These are phyloP conservation scores for Zymoseptoria ardabiliae DNA, from an alignment of 2,329 filamentous ascomycete genomes.

Conservation along the genomic window DNA sequence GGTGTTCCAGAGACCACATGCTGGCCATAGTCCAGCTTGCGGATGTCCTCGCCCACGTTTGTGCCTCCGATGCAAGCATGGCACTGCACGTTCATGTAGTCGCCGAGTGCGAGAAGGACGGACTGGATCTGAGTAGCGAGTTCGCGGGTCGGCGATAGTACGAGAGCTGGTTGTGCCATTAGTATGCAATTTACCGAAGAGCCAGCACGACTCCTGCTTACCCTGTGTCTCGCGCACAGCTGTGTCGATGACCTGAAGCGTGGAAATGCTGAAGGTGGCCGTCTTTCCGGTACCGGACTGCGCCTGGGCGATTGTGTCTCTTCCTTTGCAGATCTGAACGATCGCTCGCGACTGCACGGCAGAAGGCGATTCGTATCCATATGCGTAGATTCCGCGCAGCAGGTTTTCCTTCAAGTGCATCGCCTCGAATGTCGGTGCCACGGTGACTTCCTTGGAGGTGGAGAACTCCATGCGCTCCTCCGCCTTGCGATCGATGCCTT, in stretches of 20 bases:
- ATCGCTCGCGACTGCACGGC: conserved; percentile 97
- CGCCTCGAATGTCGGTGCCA: conserved; percentile 76
- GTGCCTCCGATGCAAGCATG: conserved; percentile 98
- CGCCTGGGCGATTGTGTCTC: conserved; percentile 96
- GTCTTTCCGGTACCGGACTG: conserved; percentile 99
- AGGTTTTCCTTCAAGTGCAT: conserved; percentile 98
- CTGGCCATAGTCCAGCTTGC: conserved; percentile 93
- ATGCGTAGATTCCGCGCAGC: conserved; percentile 93
- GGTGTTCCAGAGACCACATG: conserved; percentile 97
- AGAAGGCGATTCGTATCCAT: conserved; percentile 96
- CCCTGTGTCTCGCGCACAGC: conserved; percentile 92
- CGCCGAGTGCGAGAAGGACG: conserved; percentile 97
- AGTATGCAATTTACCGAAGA: not conserved
- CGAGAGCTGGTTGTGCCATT: conserved; percentile 53
- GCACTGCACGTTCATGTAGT: conserved; percentile 99
- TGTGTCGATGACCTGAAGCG: conserved; percentile 96
- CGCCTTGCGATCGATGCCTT: conserved; percentile 76
- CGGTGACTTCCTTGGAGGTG: conserved; percentile 95
- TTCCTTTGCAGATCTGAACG: conserved; percentile 97
- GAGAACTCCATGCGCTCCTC: conserved; percentile 98
- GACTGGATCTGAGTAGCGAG: conserved; percentile 97
- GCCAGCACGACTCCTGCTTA: conserved; percentile 77
- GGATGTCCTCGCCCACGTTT: conserved; percentile 95
- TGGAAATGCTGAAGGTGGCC: conserved; percentile 98
- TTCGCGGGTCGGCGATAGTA: conserved; percentile 92